Evolutionary conservation across 1,139 yeast genomes (phyloP), one percentile per base, ranked within the genome.

Genomic region (Hansenula anomala): DNA sequence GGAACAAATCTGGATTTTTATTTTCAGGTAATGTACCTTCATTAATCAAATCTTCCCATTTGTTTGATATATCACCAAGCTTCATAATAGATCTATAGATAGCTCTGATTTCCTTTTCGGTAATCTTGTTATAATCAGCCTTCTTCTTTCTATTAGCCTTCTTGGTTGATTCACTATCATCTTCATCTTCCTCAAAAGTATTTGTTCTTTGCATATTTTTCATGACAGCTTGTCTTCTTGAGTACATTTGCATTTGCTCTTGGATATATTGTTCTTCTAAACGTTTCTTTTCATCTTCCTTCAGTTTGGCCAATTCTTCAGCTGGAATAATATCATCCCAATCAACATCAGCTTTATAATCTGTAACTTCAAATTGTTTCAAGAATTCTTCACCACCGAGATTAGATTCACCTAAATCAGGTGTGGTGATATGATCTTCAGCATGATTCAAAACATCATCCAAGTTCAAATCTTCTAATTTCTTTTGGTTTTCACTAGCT

Each of bases 321-420:
- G 88, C 94, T 1, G 99, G 99, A 54, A 94, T 94, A 52, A 94
- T 94, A 60, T 94, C 99, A 65, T 94, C 98, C 99, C 99, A 94
- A 50, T 89, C 95, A 43, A 92, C 89, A 60, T 94, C 97, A 0
- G 98, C 97, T 63, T 94, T 94, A 63, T 90, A 94, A 61, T 94
- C 98, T 1, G 98, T 94, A 40, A 94, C 98, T 63, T 94, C 98
- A 61, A 94, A 94, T 63, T 94, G 99, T 56, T 80, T 88, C 64
- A 94, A 74, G 58, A 94, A 94, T 63, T 94, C 99, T 62, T 94
- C 99, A 37, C 98, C 96, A 44, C 99, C 99, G 44, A 94, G 71
- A 56, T 92, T 95, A 14, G 96, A 87, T 57, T 94, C 97, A 8
- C 97, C 98, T 20, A 92, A 64, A 37, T 92, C 98, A 0, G 97